phyloP scores from a whole-genome alignment of 371 early-diverging fungal species.

The Synchytrium microbalum region DNA sequence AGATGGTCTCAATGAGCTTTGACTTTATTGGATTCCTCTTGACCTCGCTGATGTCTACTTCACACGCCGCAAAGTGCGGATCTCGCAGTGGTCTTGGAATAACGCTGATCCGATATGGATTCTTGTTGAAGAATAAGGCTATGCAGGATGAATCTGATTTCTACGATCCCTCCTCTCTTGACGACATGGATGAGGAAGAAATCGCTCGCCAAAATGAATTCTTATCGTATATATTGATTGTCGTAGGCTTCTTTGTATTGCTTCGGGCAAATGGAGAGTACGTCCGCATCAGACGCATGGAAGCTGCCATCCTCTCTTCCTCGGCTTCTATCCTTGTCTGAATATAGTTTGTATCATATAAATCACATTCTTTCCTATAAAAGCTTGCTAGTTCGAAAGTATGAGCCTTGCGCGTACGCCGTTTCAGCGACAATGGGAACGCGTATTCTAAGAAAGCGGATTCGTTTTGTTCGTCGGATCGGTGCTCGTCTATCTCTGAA shows the following conservation, averaged over 20 bases:
- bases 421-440: too few species aligned
- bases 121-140: constrained; percentile 12
- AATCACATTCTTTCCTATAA: too few species aligned
- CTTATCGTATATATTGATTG: constrained; percentile 23
- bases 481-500: too few species aligned
- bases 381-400: too few species aligned
- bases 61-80: constrained; percentile 32
- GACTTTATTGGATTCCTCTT: constrained; percentile 36
- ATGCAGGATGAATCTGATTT: constrained; percentile 9
- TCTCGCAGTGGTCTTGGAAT: constrained; percentile 30
- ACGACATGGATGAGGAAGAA: constrained; percentile 8
- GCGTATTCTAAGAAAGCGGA: too few species aligned
- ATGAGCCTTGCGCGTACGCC: too few species aligned
- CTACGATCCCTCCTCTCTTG: constrained; percentile 11
- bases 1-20: constrained; percentile 34
- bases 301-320: constrained; percentile 18
- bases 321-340: constrained; percentile 8
- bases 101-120: constrained; percentile 26
- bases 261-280: constrained; percentile 27
- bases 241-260: constrained; percentile 25
- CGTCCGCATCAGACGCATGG: constrained; percentile 17
- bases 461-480: too few species aligned
- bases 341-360: too few species aligned
- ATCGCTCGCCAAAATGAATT: constrained; percentile 18
- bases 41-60: constrained; percentile 30